Conservation (phyloP, 768 basidiomycete species). For the Tubosaeta sp. region DNA sequence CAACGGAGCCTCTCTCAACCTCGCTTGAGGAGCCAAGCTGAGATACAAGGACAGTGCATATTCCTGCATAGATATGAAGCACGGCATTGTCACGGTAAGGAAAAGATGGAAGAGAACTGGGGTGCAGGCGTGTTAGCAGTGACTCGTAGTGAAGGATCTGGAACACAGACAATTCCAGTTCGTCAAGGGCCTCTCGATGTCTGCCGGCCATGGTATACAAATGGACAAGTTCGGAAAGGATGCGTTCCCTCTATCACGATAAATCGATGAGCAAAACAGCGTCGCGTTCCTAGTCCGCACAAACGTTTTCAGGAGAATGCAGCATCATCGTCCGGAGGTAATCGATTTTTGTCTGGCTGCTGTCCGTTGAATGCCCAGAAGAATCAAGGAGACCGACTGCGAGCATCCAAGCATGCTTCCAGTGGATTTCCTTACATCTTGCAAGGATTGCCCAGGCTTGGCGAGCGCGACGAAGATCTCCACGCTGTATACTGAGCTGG, state of each 20-base stretch:
- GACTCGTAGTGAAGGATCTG: neutral
- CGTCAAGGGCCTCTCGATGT: constrained; percentile 72
- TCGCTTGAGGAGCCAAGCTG: constrained; percentile 28
- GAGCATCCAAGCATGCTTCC: constrained; percentile 68
- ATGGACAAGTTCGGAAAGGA: constrained; percentile 73
- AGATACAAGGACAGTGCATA: constrained; percentile 63
- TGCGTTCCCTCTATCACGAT: constrained; percentile 55
- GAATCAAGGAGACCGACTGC: constrained; percentile 54
- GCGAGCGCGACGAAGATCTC: constrained; percentile 58
- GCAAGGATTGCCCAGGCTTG: constrained; percentile 72
- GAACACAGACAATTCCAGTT: constrained; percentile 71
- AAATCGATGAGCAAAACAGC: constrained; percentile 11
- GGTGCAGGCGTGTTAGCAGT: constrained; percentile 2
- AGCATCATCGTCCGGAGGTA: constrained; percentile 71
- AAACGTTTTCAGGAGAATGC: constrained; percentile 61
- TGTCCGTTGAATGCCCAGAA: constrained; percentile 25
- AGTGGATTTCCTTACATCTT: constrained; percentile 74
- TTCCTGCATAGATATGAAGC: constrained; percentile 79
- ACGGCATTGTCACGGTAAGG: constrained; percentile 81
- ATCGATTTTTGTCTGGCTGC: constrained; percentile 41
- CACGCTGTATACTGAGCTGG: constrained; percentile 63
- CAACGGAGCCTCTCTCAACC: constrained; percentile 15
- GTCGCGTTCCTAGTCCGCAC: constrained; percentile 17
- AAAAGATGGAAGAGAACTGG: constrained; percentile 80
- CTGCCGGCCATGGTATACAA: constrained; percentile 54